Base-by-base conservation (phyloP, 257 asterid species). In the Oldenlandia corymbosa region DNA sequence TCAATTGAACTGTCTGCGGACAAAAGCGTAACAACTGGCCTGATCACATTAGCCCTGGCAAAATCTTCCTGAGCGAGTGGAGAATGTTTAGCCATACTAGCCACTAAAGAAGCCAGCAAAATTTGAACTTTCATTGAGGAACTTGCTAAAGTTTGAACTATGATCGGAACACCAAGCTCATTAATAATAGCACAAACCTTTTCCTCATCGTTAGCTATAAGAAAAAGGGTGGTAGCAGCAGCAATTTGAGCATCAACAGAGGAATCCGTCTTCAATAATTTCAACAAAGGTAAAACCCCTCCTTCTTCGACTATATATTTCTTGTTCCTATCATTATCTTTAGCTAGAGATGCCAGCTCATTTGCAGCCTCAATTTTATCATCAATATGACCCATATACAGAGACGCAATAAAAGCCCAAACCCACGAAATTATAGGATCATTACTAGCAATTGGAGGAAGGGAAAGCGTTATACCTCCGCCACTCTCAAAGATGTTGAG, bases 381-480 rank as follows among this genome's bases (percentile, higher is more conserved):
- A 53, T 47, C 72, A 59, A 87, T 64, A 58, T 80, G 83, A 5
- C 94, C 92, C 81, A 81, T 78, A 39, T 82, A 74, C 41, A 87
- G 42, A 2, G 92, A 80, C 64, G 95, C 92, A 50, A 81, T 83
- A 71, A 54, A 84, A 55, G 95, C 79, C 97, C 97, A 90, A 43
- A 85, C 88, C 95, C 94, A 87, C 9, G 92, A 81, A 56, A 90
- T 46, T 9, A 87, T 90, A 12, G 95, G 97, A 60, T 90, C 97
- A 59, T 85, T 87, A 67, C 94, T 85, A 21, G 92, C 95, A 63
- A 90, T 87, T 0, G 97, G 95, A 8, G 97, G 97, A 13, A 90
- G 71, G 5, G 89, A 73, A 14, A 90, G 86, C 12, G 64, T 72
- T 24, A 88, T 83, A 73, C 95, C 97, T 74, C 90, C 96, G 46